Conservation (phyloP, 768 basidiomycete genomes). For the Chalciporus chontae region DNA sequence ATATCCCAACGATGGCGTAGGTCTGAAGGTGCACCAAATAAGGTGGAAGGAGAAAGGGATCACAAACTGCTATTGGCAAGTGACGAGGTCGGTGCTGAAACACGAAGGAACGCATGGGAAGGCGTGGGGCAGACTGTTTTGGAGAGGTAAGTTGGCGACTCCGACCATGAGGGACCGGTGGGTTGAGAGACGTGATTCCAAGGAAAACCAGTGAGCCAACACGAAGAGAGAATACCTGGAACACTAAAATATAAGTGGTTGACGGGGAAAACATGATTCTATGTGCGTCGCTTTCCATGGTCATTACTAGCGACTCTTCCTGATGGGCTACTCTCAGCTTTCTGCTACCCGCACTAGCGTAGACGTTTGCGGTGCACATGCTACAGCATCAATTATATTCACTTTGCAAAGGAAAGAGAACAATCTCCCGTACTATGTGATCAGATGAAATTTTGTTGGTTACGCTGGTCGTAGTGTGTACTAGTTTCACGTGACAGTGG, state of each 20-base stretch:
- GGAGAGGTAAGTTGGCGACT: slow-evolving; percentile 58
- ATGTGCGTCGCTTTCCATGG: slow-evolving; percentile 3
- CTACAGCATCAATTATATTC: too few relatives aligned
- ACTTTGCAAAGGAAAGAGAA: too few relatives aligned
- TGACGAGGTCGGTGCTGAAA: slow-evolving; percentile 72
- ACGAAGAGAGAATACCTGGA: slow-evolving; percentile 64
- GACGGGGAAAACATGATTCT: slow-evolving; percentile 41
- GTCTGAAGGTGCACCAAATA: slow-evolving; percentile 64
- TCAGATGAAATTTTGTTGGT: neutral
- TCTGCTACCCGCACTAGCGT: too few relatives aligned
- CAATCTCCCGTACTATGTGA: too few relatives aligned
- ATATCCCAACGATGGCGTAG: slow-evolving; percentile 63
- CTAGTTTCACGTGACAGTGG: neutral
- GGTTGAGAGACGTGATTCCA: slow-evolving; percentile 10
- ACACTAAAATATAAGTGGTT: slow-evolving; percentile 74
- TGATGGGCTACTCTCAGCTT: slow-evolving; percentile 1
- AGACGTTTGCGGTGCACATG: too few relatives aligned
- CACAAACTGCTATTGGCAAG: slow-evolving; percentile 65
- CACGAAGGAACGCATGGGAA: slow-evolving; percentile 72
- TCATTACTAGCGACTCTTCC: neutral
- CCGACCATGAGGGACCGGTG: neutral
- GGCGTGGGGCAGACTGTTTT: slow-evolving; percentile 77
- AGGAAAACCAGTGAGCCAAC: slow-evolving; percentile 61
- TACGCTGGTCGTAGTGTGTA: too few relatives aligned
- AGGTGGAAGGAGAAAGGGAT: slow-evolving; percentile 74